A percentile compares a stretch with the other conserved stretches of the same genome.
Evolutionary conservation across 2,329 filamentous ascomycete species (phyloP).

Genomic region (Hypoxylon sp.): DNA sequence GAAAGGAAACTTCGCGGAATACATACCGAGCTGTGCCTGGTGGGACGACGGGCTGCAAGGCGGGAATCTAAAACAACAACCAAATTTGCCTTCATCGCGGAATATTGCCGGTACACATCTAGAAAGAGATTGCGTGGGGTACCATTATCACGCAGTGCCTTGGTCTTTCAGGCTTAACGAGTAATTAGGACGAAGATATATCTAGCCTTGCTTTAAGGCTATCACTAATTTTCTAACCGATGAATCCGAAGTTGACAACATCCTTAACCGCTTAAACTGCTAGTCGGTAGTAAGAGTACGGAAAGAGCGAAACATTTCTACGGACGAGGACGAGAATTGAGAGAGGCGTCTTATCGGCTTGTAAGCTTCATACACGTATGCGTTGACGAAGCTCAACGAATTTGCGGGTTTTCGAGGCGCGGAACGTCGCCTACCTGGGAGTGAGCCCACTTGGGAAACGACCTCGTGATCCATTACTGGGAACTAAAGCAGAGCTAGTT

Average conservation of each 20-base stretch:
- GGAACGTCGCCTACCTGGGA: neutral
- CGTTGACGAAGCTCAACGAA: neutral
- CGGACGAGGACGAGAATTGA: neutral
- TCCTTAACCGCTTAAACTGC: neutral
- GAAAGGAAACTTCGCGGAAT: constrained; percentile 6
- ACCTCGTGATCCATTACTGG: neutral
- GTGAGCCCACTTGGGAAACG: neutral
- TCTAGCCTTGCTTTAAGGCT: neutral
- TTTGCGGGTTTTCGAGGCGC: neutral
- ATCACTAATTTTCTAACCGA: neutral
- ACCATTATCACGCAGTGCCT: neutral
- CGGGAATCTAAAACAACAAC: neutral
- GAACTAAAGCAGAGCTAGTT: neutral
- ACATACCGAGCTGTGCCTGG: constrained; percentile 2
- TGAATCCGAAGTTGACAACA: neutral
- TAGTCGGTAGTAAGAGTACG: neutral
- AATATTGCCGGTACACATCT: neutral
- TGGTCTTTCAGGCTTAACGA: neutral
- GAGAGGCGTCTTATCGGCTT: constrained; percentile 6
- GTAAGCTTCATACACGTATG: constrained; percentile 1
- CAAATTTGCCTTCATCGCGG: neutral
- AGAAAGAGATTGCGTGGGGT: neutral
- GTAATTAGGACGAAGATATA: neutral
- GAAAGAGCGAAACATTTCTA: neutral
- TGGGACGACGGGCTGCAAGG: neutral